Evolutionary conservation across 805 yeast species (phyloP).

Genomic region (Kregervanrija fluxuum): DNA sequence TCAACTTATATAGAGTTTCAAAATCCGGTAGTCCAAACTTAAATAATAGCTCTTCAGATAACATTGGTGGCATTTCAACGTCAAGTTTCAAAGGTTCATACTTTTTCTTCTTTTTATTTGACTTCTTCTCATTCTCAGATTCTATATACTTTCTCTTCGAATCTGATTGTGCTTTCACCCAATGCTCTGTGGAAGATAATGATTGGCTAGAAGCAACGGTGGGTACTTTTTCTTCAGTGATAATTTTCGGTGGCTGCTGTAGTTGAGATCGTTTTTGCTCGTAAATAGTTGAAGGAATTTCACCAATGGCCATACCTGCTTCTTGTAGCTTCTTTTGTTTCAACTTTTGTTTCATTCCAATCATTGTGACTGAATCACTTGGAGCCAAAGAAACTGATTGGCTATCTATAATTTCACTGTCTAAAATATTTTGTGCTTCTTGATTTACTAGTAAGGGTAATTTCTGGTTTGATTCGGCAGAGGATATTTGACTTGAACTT

Average conservation of each 20-base stretch:
- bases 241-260: too few species aligned
- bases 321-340: background rate
- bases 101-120: slow-evolving; percentile 1
- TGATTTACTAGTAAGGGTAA: too few species aligned
- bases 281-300: too few species aligned
- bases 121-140: background rate
- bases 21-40: slow-evolving; percentile 32
- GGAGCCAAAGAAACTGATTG: slow-evolving; percentile 7
- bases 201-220: too few species aligned
- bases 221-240: too few species aligned
- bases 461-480: too few species aligned
- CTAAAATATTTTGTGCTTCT: background rate
- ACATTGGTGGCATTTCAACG: slow-evolving; percentile 4
- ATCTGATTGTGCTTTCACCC: slow-evolving; percentile 18
- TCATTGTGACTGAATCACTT: slow-evolving; percentile 13
- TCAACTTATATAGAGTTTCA: slow-evolving; percentile 25
- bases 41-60: slow-evolving; percentile 26
- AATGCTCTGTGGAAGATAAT: slow-evolving; percentile 16
- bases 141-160: background rate
- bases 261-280: too few species aligned
- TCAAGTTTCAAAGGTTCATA: slow-evolving; percentile 1
- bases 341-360: slow-evolving; percentile 2
- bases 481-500: too few species aligned
- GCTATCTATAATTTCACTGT: too few species aligned
- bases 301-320: too few species aligned